A percentile compares a stretch with the other conserved stretches of the same genome.
Evolutionary conservation across 2,329 filamentous ascomycete species (phyloP).

Genomic region (Lizonia empirigonia): DNA sequence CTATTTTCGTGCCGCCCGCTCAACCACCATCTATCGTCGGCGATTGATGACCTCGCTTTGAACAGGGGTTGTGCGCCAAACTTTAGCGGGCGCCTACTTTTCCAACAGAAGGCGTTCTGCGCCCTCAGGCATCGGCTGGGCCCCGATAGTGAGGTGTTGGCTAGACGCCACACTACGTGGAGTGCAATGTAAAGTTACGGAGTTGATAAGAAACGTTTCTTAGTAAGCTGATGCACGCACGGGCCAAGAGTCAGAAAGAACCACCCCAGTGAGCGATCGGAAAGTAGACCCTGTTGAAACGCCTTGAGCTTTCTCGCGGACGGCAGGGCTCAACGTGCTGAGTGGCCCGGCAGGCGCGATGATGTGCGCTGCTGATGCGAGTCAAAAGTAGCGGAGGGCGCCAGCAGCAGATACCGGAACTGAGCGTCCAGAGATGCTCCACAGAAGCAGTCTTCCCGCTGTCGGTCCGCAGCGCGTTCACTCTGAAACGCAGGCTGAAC

Average conservation of each 20-base stretch:
- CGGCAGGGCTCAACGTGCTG: conserved; percentile 22
- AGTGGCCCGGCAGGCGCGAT: conserved; percentile 43
- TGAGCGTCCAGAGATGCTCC: conserved; percentile 10
- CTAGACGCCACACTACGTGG: conserved; percentile 41
- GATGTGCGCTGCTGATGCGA: conserved; percentile 42
- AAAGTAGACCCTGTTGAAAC: conserved; percentile 36
- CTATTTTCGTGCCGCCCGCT: conserved; percentile 26
- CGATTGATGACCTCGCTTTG: conserved; percentile 6
- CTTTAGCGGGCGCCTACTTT: conserved; percentile 47
- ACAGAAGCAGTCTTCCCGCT: conserved; percentile 20
- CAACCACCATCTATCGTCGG: conserved; percentile 11
- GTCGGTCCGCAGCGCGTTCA: conserved; percentile 33
- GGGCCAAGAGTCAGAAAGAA: conserved; percentile 12
- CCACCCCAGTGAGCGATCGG: conserved; percentile 37
- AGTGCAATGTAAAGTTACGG: conserved; percentile 27
- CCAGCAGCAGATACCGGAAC: conserved; percentile 7
- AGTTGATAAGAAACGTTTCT: conserved; percentile 19
- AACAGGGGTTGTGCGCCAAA: conserved; percentile 33
- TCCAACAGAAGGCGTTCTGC: conserved; percentile 27
- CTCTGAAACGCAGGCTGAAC: conserved; percentile 40
- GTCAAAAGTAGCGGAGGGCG: conserved; percentile 29
- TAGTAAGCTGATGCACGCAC: conserved; percentile 31
- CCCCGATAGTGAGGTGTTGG: conserved; percentile 47
- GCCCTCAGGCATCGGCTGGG: conserved; percentile 40
- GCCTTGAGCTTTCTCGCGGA: conserved; percentile 21